Evolutionary conservation across 768 basidiomycete genomes (phyloP), one percentile per base, ranked within the genome.

Genomic region (Tubosaeta sp.): DNA sequence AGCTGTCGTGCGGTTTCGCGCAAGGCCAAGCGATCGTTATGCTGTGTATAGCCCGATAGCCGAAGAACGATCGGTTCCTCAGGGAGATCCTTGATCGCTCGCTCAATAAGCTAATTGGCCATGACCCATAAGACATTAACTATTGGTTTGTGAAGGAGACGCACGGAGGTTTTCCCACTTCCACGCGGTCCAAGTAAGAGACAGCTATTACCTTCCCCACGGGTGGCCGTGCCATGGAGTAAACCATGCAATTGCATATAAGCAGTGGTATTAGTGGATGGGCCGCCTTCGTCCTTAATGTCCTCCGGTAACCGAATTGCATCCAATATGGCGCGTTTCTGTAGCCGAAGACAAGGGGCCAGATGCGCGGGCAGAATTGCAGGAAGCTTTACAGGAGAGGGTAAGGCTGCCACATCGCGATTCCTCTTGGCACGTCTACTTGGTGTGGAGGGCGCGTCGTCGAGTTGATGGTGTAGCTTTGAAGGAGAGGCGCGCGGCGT

Each of bases 121-220:
- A 29, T 18, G 30, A 32, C 36, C 49, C 41, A 36, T 56, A 51
- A 54, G 44, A 34, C 24, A 43, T 42, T 22, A 46, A 25, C 7
- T 14, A 3, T 35, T 49, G 14, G 21, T 38, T 14, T 44, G 42
- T 30, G 27, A 25, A 41, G 36, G 52, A 45, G 43, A 52, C 50
- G 60, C 65, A 91, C 90, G 52, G 75, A 74, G 1, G 88, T 86
- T 71, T 97, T 96, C 18, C 94, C 94, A 54, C 86, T 87, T 14
- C 91, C 90, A 53, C 84, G 76, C 2, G 91, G 86, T 18, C 94
- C 94, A 39, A 93, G 74, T 3, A 97, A 63, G 48, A 96, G 75
- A 62, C 94, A 96, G 51, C 93, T 95, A 55, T 97, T 97, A 3
- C 94, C 94, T 73, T 97, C 94, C 10, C 86, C 87, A 25, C 93